Evolutionary conservation across 768 basidiomycete species (phyloP), one percentile per base, ranked within the genome.

Genomic region (Termitomyces sp.): DNA sequence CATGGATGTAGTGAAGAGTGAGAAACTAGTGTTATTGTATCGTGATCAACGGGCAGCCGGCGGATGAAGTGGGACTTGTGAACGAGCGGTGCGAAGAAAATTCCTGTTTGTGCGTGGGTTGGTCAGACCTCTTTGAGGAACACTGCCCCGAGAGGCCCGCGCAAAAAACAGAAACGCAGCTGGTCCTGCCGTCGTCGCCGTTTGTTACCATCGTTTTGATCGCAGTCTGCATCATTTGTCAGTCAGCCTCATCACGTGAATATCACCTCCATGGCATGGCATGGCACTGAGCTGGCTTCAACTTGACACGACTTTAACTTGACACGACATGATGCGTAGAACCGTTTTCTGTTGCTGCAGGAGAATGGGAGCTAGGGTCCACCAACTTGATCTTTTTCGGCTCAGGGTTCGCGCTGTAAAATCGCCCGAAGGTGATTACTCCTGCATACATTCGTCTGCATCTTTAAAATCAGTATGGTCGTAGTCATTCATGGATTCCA

Each of bases 81-180:
- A 35, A n/a, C n/a, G 20, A 39, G 25, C 20, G 18, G 41, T 53
- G 45, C n/a, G 53, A 48, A 48, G 25, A 45, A 47, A 11, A 16
- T 48, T 15, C 27, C 53, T 54, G 16, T 47, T 54, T 20, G 27
- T 20, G 15, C 43, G 43, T 52, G 52, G 27, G 52, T 38, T 10
- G 22, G 16, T 43, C 7, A 35, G 41, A 35, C 39, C 51, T 45
- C 20, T 15, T 45, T 27, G 23, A 45, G 42, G 42, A 35, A 52
- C 35, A 53, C 53, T 53, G 52, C 52, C 44, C 27, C 7, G 10
- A 18, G 25, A 43, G 15, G 13, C 15, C 13, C 25, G 42, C 42
- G 11, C 16, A 39, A 18, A 23, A n/a, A 18, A 29, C n/a, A 7
- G n/a, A 52, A 10, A 12, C 22, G 11, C 23, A 22, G n/a, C 43